These are phyloP conservation scores for Penicillium sp. DNA, from an alignment of 2,329 filamentous ascomycete species.

Conservation along the genomic window DNA sequence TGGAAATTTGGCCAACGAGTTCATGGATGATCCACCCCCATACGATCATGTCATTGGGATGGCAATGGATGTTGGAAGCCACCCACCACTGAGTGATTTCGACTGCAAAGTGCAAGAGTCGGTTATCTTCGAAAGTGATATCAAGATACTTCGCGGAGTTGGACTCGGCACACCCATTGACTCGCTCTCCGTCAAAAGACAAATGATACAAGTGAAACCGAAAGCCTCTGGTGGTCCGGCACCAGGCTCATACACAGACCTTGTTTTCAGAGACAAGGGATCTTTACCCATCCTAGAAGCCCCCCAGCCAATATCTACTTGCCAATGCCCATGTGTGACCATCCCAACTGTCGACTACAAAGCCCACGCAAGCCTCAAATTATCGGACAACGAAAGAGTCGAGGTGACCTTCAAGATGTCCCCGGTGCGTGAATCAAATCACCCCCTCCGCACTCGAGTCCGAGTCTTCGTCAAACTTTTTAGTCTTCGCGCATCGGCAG, in stretches of 20 bases:
- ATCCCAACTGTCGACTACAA: background rate
- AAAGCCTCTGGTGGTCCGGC: background rate
- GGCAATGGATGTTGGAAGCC: background rate
- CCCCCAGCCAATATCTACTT: background rate
- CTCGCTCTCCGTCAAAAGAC: background rate
- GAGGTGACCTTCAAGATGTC: constrained; percentile 15
- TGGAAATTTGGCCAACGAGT: too few relatives aligned
- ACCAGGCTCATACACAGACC: background rate
- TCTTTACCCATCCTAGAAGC: background rate
- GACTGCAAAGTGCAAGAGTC: background rate
- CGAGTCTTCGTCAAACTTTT: constrained; percentile 16
- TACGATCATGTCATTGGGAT: background rate
- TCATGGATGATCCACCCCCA: background rate
- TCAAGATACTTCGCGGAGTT: background rate
- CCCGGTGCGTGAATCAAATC: background rate
- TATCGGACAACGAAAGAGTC: constrained; percentile 3
- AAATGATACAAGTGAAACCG: background rate
- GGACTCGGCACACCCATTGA: background rate
- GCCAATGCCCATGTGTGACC: background rate
- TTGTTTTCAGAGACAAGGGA: background rate
- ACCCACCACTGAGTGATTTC: background rate
- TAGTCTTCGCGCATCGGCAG: constrained; percentile 12
- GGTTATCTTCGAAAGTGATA: background rate
- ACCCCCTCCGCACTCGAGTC: constrained; percentile 12
- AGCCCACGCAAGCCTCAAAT: background rate